phyloP scores from a whole-genome alignment of 441 rosid species.

The Cnidoscolus chayamansa region DNA sequence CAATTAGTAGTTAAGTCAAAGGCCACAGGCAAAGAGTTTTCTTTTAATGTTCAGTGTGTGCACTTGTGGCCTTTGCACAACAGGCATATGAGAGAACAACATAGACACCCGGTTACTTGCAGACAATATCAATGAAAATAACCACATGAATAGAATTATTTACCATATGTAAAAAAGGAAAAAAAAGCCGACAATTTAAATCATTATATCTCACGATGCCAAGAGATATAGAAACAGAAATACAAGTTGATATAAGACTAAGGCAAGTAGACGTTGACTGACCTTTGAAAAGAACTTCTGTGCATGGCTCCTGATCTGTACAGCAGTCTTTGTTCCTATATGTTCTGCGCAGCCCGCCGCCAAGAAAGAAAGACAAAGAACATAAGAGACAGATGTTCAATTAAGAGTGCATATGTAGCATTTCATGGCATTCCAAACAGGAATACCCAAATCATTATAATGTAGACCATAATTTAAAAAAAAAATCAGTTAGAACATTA shows the following conservation, averaged over 20 bases:
- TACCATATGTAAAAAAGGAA: not conserved
- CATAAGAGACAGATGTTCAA: slow-evolving; percentile 38
- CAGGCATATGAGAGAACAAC: slow-evolving; percentile 5
- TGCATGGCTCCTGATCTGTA: slow-evolving; percentile 99
- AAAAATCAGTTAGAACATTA: not conserved
- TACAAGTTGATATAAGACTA: slow-evolving; percentile 3
- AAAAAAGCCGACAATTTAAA: slow-evolving; percentile 5
- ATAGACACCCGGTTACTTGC: not conserved
- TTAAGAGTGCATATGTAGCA: slow-evolving; percentile 37
- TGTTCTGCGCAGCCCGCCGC: slow-evolving; percentile 60
- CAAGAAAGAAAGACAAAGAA: slow-evolving; percentile 31
- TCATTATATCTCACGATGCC: not conserved
- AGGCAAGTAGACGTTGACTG: slow-evolving; percentile 31
- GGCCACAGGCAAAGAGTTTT: not conserved
- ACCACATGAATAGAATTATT: not conserved
- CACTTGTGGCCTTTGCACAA: too few relatives aligned
- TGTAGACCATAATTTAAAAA: slow-evolving; percentile 5
- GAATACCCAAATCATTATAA: slow-evolving; percentile 20
- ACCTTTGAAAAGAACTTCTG: slow-evolving; percentile 99
- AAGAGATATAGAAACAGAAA: not conserved
- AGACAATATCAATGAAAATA: not conserved
- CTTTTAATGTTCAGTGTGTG: not conserved
- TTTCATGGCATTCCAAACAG: slow-evolving; percentile 28
- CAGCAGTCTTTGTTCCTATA: slow-evolving; percentile 96
- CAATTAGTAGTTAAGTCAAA: slow-evolving; percentile 6